These are phyloP conservation scores for rapeseed (Brassica napus) DNA, from an alignment of 345 rosid species.

Conservation along the genomic window DNA sequence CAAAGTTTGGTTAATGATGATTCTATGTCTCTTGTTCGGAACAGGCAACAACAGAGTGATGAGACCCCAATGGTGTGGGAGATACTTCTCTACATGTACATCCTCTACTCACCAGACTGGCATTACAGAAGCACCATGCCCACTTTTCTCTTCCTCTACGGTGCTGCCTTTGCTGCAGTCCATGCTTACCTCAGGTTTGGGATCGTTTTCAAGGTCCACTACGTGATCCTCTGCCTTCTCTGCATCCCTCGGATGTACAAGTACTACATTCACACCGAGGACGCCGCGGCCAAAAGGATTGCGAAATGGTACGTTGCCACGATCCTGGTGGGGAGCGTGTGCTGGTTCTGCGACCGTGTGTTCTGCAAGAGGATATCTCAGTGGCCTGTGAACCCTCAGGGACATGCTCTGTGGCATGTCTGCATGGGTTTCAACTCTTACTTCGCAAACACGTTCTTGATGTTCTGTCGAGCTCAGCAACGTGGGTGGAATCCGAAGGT, in stretches of 20 bases:
- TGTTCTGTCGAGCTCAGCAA: constrained; percentile 96
- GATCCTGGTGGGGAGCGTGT: constrained; percentile 54
- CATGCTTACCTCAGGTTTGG: constrained; percentile 71
- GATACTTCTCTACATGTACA: constrained; percentile 90
- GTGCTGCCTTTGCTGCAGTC: constrained; percentile 71
- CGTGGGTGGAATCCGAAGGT: constrained; percentile 76
- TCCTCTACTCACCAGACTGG: constrained; percentile 98
- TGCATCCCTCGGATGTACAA: constrained; percentile 94
- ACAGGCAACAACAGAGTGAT: constrained; percentile 96
- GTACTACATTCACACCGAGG: constrained; percentile 86
- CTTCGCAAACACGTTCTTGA: constrained; percentile 88
- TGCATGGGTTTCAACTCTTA: constrained; percentile 90
- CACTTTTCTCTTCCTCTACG: constrained; percentile 85
- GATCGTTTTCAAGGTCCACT: constrained; percentile 87
- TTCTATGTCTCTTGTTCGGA: neutral
- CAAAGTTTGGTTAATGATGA: neutral
- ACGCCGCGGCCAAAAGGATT: constrained; percentile 62
- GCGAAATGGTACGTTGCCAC: constrained; percentile 75
- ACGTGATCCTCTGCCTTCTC: constrained; percentile 68
- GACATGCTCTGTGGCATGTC: constrained; percentile 91
- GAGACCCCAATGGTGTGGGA: constrained; percentile 99
- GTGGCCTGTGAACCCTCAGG: constrained; percentile 84
- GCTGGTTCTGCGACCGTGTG: constrained; percentile 73
- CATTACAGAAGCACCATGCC: constrained; percentile 97
- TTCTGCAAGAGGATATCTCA: constrained; percentile 57